Base-by-base conservation (phyloP, 352 stramenopile genomes). In the Phytophthora cryptogea region DNA sequence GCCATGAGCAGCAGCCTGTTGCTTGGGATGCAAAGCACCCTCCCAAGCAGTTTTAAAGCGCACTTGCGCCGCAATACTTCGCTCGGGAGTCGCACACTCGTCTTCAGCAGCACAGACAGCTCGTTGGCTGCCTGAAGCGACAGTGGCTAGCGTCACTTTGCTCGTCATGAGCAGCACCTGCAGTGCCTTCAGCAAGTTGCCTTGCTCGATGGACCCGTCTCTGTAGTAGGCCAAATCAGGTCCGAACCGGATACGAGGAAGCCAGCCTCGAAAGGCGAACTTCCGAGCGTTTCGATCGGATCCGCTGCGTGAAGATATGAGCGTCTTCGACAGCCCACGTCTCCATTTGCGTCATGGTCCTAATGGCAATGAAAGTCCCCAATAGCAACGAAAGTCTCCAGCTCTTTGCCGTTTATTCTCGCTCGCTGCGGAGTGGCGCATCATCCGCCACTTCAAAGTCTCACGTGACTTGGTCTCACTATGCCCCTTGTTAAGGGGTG, bases 221-320 rank as follows among this genome's bases (percentile, higher is more conserved):
- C 17, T 55, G 55, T 26, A 36, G 31, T 16, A 37, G 4, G 27
- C 41, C 57, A 59, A 65, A 66, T 66, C 58, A 66, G 58, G 58
- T 47, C 33, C 35, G 50, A 44, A 54, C 46, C 32, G 46, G n/a
- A 60, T 66, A 65, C 39, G 8, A n/a, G 28, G 26, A 47, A 59
- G 36, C 37, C 55, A 63, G 45, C 11, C 33, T 39, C 28, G 28
- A n/a, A 16, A 16, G 28, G 44, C 5, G 4, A 39, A 39, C 20
- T 23, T 23, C 20, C 20, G 20, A 23, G 20, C 20, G 20, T 23
- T 39, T 6, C 33, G 33, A 8, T n/a, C 33, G 33, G 33, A 16
- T 39, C 33, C 33, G 33, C 8, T 37, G 32, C 32, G 6, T 10
- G 14, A 5, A 11, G 31, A 16, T 37, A 37, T 37, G 32, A 13